Base-by-base conservation (phyloP, 2,329 filamentous ascomycete genomes). In the Emergomyces orientalis region DNA sequence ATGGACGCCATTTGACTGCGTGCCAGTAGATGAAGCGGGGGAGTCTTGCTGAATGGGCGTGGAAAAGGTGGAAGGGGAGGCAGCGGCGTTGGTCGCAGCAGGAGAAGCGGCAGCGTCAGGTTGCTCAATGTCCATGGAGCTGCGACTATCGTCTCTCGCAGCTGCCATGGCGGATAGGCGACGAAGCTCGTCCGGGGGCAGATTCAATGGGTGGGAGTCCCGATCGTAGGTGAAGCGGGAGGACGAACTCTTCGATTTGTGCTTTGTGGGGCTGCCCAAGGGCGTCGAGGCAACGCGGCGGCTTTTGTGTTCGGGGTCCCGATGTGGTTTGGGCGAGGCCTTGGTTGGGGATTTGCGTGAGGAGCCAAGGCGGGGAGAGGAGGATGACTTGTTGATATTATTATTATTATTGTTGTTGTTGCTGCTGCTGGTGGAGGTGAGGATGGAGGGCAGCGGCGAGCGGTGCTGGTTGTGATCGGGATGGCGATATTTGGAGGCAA, bases 131-230 rank as follows among this genome's bases (percentile, higher is more conserved):
- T 94, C 89, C 88, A 93, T 91, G 64, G 88, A 86, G 70, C 80
- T 84, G 66, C 84, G 79, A 62, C 76, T 75, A 62, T 76, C 74
- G 65, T 79, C 75, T 65, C 73, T 71, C 57, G 75, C 74, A 65
- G 80, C 77, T 62, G 79, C 78, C 77, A 81, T 82, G 71, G 79
- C 81, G 67, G 87, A 87, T 66, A 91, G 81, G 69, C 90, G 86
- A 75, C 89, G 88, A 71, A 91, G 84, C 82, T 96, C 88, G 79
- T 96, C 91, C 56, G 91, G 91, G 1, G 88, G 91, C 27, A 96
- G 85, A 72, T 97, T 97, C 60, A 97, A 83, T 47, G 93, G 93
- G 75, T 97, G 92, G 2, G 86, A 88, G 73, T 93, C 86, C 43
- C 61, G 69, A 65, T 74, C 73, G 70, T 71, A 69, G 22, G 73